Evolutionary conservation across 805 yeast species (phyloP), one percentile per base, ranked within the genome.

Genomic region (Torulaspora delbrueckii): DNA sequence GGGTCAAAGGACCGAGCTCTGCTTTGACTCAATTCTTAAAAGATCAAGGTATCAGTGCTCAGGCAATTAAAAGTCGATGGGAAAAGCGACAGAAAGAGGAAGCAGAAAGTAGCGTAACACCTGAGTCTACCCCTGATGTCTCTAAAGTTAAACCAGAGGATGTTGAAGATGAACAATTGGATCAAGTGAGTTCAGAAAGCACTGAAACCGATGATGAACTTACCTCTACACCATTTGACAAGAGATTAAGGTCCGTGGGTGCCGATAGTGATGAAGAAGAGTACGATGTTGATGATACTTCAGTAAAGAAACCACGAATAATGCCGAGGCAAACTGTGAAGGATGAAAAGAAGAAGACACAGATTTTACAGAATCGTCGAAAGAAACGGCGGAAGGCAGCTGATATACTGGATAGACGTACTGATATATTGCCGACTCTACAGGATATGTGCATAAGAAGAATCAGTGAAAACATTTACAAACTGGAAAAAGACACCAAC

Each of bases 21-120:
- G 97, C 97, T 0, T 71, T 90, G 54, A 90, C 96, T 0, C 93
- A 86, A 65, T 90, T 90, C 58, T 73, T 90, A 49, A 73, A 89
- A 40, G 87, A 84, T 46, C 95, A 89, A 65, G 97, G 97, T 28
- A 90, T 90, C 67, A 84, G 72, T 58, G 88, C 96, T 1, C 88
- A 81, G 46, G 81, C 79, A 34, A 88, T 88, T 60, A 73, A 89
- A 58, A 68, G 69, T 40, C 60, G 74, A 47, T 74, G 70, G 63
- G 48, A 62, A 48, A 66, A 63, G 42, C 64, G 66, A 26, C 62
- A 62, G 10, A 57, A 54, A 30, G 45, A 56, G 13, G 63, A 52
- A n/a, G 37, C 50, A 37, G 16, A 55, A 47, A 27, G 58, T 50
- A 27, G 58, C 48, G 12, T 34, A 55, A 51, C n/a, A 22, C 35